phyloP scores from a whole-genome alignment of 75 land plant genomes.

The Picea glauca region DNA sequence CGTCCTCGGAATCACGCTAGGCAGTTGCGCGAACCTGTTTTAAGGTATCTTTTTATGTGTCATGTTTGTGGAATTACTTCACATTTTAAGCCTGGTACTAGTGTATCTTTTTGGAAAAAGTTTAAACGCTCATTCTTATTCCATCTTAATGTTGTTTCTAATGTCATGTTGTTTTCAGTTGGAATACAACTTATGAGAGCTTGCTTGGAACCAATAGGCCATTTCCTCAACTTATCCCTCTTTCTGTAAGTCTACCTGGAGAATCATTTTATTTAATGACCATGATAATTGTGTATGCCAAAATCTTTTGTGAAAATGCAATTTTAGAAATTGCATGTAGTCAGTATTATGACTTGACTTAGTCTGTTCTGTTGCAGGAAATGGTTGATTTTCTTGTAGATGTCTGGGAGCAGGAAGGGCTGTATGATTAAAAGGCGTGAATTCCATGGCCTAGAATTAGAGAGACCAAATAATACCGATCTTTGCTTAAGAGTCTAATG shows the following conservation, averaged over 20 bases:
- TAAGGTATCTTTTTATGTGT: slow-evolving; percentile 32
- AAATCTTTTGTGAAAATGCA: not conserved
- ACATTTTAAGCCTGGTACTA: not conserved
- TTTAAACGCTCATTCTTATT: not conserved
- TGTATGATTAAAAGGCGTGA: slow-evolving; percentile 42
- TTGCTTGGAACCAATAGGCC: slow-evolving; percentile 71
- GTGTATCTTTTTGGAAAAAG: not conserved
- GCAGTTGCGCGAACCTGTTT: slow-evolving; percentile 48
- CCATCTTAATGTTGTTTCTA: not conserved
- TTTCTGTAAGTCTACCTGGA: slow-evolving; percentile 42
- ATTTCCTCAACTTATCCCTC: slow-evolving; percentile 63
- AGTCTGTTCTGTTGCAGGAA: slow-evolving; percentile 42
- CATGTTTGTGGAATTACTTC: not conserved
- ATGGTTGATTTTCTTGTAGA: slow-evolving; percentile 86
- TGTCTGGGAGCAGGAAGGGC: slow-evolving; percentile 81
- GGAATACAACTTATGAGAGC: slow-evolving; percentile 79
- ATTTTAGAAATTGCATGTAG: not conserved
- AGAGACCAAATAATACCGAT: too few species aligned
- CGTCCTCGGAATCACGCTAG: slow-evolving; percentile 28
- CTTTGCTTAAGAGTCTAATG: too few species aligned
- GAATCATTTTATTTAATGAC: not conserved
- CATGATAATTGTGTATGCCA: not conserved
- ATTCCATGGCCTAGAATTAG: too few species aligned
- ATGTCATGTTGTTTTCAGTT: slow-evolving; percentile 31
- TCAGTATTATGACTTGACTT: not conserved